phyloP scores from a whole-genome alignment of 345 rosid species.

The Citrus medica region DNA sequence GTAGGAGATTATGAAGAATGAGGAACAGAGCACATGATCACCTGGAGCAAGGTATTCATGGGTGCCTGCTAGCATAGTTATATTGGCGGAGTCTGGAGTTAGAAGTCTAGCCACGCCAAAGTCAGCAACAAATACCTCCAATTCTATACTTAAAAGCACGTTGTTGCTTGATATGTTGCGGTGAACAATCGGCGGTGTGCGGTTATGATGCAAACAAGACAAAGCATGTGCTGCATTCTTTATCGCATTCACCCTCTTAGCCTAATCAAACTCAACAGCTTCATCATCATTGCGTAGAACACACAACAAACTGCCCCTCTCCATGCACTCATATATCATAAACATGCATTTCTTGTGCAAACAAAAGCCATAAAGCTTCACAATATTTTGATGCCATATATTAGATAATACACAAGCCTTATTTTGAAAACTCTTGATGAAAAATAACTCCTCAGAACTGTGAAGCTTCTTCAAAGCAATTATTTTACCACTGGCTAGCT shows the following conservation, averaged over 20 bases:
- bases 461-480: neutral
- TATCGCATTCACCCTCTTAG: neutral
- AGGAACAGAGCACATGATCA: neutral
- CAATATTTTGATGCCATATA: neutral
- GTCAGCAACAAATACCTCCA: neutral
- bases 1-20: neutral
- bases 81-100: neutral
- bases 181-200: no score
- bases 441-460: neutral
- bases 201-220: no score
- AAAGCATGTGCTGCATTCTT: no score
- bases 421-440: neutral
- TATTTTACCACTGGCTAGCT: neutral
- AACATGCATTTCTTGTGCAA: neutral
- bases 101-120: neutral
- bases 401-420: neutral
- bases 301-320: neutral
- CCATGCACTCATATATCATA: neutral
- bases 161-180: no score
- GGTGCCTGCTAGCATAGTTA: neutral
- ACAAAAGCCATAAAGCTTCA: neutral
- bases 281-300: neutral
- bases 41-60: neutral
- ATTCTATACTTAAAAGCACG: no score
- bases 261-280: neutral